A percentile compares a stretch with the other conserved stretches of the same genome.
phyloP scores from a whole-genome alignment of 75 land plant species.

The Selaginella moellendorffii region DNA sequence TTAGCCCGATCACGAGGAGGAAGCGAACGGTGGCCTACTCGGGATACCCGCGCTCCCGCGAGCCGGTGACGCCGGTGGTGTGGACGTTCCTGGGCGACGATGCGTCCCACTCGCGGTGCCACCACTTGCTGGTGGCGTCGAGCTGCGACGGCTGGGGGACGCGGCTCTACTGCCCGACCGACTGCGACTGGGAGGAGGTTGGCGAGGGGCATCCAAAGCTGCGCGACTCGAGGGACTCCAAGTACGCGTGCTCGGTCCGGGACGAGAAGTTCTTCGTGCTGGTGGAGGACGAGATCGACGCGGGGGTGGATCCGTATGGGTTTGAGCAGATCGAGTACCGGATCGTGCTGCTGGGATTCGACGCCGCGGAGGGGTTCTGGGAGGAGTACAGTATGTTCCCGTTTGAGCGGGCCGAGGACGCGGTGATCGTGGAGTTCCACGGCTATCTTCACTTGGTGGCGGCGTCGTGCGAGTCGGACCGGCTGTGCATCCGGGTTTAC shows the following conservation, averaged over 20 bases:
- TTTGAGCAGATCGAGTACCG: slow-evolving; percentile 2
- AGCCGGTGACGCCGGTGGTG: slow-evolving; percentile 1
- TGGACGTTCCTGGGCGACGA: slow-evolving; percentile 3
- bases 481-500: slow-evolving; percentile 3
- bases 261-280: slow-evolving; percentile 5
- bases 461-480: slow-evolving; percentile 2
- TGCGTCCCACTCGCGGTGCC: not conserved
- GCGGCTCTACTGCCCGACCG: slow-evolving; percentile 6
- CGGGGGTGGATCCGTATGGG: slow-evolving; percentile 2
- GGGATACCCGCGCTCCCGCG: not conserved
- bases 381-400: slow-evolving; percentile 6
- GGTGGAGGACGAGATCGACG: slow-evolving; percentile 10
- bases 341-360: slow-evolving; percentile 1
- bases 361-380: not conserved
- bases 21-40: not conserved
- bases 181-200: slow-evolving; percentile 3
- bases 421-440: slow-evolving; percentile 5
- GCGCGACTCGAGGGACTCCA: slow-evolving; percentile 6
- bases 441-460: not conserved
- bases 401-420: slow-evolving; percentile 5
- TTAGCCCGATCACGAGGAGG: slow-evolving; percentile 1
- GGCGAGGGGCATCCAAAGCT: slow-evolving; percentile 10
- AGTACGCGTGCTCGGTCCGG: not conserved
- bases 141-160: slow-evolving; percentile 6
- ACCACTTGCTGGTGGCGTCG: slow-evolving; percentile 2